Base-by-base conservation (phyloP, 1,139 yeast species). In the Kazachstania sp. region DNA sequence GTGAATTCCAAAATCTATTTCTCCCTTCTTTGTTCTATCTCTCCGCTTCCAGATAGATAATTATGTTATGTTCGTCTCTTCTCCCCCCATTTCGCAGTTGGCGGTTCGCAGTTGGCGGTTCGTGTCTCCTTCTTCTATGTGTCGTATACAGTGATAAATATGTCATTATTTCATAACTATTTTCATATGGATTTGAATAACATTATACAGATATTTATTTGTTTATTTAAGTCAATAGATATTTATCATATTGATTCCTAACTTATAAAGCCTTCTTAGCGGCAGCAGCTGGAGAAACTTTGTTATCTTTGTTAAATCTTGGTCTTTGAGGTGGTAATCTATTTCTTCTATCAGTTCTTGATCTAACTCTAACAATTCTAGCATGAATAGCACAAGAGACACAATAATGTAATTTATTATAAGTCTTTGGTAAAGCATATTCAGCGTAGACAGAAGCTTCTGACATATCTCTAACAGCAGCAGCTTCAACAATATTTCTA, bases 401-500 rank as follows among this genome's bases (percentile, higher is more conserved):
- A 83, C 99, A 92, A 94, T 94, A 92, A 85, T 90, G 97, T 75
- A 92, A 83, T 83, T 92, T 92, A 87, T 92, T 86, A 94, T 90
- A 92, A 73, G 94, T 85, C 85, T 92, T 92, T 78, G 99, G 99
- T 70, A 92, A 80, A 70, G 96, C 97, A 81, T 92, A 92, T 81
- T 94, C 98, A 71, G 87, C 81, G 85, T 94, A 92, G 70, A 92
- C 98, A 54, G 97, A 90, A 68, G 97, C 98, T 78, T 92, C 99
- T 66, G 96, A 86, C 77, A 92, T 83, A 77, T 92, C 99, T 83
- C 99, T 88, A 72, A 92, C 95, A 71, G 98, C 97, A 73, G 98
- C 98, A 67, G 97, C 94, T 81, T 92, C 99, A 70, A 92, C 99
- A 92, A 92, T 92, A 95, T 94, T 94, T 83, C 97, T 87, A 85